phyloP scores from a whole-genome alignment of 2,329 filamentous ascomycete species.

The Aspergillus fischeri region DNA sequence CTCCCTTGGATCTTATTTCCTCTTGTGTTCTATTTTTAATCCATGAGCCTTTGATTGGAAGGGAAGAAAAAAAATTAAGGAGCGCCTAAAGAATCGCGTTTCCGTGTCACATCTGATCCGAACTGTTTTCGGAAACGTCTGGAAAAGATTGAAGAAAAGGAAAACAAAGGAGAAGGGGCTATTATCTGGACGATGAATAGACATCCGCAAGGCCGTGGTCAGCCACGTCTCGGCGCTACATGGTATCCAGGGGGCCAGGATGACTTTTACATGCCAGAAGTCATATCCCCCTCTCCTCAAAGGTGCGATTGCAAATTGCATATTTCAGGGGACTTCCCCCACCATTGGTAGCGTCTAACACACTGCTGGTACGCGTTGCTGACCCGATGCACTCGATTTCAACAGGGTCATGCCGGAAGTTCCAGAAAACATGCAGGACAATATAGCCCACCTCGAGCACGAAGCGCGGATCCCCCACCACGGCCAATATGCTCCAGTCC shows the following conservation, averaged over 20 bases:
- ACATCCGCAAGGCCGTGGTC: constrained; percentile 36
- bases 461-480: constrained; percentile 57
- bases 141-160: neutral
- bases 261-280: constrained; percentile 66
- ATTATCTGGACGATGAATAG: constrained; percentile 29
- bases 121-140: neutral
- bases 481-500: constrained; percentile 28
- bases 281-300: constrained; percentile 67
- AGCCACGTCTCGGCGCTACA: constrained; percentile 53
- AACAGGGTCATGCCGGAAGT: constrained; percentile 88
- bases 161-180: neutral
- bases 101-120: neutral
- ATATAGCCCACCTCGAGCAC: constrained; percentile 84
- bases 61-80: neutral
- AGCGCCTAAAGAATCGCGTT: constrained; percentile 2
- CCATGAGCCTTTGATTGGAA: neutral
- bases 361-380: constrained; percentile 18
- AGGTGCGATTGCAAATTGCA: constrained; percentile 46
- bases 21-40: neutral
- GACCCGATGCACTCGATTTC: constrained; percentile 15
- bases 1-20: neutral
- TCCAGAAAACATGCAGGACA: constrained; percentile 93
- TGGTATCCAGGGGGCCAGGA: constrained; percentile 65
- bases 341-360: constrained; percentile 4
- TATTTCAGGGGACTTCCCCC: constrained; percentile 4